These are phyloP conservation scores for Martensiomyces pterosporus DNA, from an alignment of 192 early-diverging fungal species.

Conservation along the genomic window DNA sequence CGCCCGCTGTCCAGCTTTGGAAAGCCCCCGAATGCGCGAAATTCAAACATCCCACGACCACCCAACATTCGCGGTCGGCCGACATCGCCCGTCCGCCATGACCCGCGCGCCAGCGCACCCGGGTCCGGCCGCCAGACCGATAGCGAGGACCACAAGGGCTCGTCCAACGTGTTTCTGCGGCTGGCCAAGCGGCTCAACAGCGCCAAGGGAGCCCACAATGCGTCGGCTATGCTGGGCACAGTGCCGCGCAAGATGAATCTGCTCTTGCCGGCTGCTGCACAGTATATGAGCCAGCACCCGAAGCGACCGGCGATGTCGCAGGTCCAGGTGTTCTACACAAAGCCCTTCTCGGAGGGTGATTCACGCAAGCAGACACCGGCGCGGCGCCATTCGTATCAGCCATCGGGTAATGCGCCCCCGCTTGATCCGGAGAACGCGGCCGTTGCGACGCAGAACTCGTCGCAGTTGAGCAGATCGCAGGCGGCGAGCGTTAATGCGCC, in stretches of 20 bases:
- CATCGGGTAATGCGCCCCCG: too few species aligned
- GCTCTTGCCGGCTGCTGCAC: constrained; percentile 42
- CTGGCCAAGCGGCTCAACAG: constrained; percentile 42
- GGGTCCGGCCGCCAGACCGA: constrained; percentile 3
- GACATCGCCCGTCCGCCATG: constrained; percentile 33
- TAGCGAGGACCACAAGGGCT: constrained; percentile 2
- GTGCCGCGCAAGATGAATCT: constrained; percentile 47
- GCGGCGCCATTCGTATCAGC: constrained; percentile 47
- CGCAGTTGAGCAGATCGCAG: too few species aligned
- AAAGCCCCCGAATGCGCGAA: constrained; percentile 16
- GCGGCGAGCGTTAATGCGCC: too few species aligned
- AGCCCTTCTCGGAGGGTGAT: constrained; percentile 13
- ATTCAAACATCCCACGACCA: constrained; percentile 42
- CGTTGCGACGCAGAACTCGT: too few species aligned
- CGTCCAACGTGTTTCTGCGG: constrained; percentile 41
- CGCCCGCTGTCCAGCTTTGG: constrained; percentile 39
- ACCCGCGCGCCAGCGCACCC: constrained; percentile 1
- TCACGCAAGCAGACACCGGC: constrained; percentile 20
- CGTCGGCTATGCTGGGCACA: constrained; percentile 23
- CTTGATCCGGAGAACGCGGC: too few species aligned
- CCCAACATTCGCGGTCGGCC: constrained; percentile 30
- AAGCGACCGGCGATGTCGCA: constrained; percentile 25
- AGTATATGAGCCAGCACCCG: constrained; percentile 47
- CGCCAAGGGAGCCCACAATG: constrained; percentile 14
- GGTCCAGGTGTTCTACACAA: constrained; percentile 38